Percentiles rank a stretch among this genome's conserved stretches.
Conservation (phyloP, 2,329 filamentous ascomycete genomes). For the Cercospora berteroae region DNA sequence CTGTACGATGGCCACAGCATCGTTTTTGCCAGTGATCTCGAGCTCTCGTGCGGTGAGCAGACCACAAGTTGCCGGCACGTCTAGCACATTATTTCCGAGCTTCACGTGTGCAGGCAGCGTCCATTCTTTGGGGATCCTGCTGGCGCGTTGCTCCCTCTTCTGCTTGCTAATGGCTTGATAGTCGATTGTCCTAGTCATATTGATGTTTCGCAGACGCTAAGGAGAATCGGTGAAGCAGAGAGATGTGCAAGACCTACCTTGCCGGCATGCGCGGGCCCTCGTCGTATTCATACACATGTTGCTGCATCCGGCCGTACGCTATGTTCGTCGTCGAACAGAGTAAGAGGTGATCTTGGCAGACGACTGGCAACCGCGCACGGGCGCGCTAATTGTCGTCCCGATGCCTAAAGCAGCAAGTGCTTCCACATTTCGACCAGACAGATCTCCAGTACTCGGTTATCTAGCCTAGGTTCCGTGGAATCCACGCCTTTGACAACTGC, state of each 20-base stretch:
- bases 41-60: conserved; percentile 51
- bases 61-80: conserved; percentile 39
- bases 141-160: not conserved
- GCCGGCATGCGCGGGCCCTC: not conserved
- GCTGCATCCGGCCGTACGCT: not conserved
- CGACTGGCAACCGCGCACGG: not conserved
- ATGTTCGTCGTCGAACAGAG: not conserved
- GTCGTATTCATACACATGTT: not conserved
- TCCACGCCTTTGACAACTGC: not conserved
- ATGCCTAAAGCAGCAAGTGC: not conserved
- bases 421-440: not conserved
- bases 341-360: not conserved
- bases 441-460: not conserved
- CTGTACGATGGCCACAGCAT: conserved; percentile 42
- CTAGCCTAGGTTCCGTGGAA: not conserved
- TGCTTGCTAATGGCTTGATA: not conserved
- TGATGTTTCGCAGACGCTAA: not conserved
- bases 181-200: not conserved
- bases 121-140: conserved; percentile 11
- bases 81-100: conserved; percentile 2
- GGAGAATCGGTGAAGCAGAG: not conserved
- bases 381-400: not conserved
- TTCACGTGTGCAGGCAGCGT: not conserved
- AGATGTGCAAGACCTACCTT: not conserved
- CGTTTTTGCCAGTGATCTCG: conserved; percentile 53